These are phyloP conservation scores for Ophiostoma sp. DNA, from an alignment of 2,329 filamentous ascomycete species.

Conservation along the genomic window DNA sequence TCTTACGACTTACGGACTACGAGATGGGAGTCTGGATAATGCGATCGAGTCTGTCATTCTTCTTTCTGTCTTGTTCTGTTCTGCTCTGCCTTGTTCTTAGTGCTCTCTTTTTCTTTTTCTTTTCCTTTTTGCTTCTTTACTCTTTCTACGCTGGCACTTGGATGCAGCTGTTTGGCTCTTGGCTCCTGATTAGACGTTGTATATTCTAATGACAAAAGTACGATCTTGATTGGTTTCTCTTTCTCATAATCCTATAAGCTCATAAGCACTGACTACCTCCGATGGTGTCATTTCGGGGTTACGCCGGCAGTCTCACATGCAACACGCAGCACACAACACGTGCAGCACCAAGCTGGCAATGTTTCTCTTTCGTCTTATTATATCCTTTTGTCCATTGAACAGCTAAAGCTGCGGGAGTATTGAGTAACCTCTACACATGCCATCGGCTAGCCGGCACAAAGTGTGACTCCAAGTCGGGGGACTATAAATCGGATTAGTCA, in stretches of 20 bases:
- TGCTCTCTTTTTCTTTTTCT: neutral
- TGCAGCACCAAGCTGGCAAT: too few species aligned
- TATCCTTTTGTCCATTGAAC: too few species aligned
- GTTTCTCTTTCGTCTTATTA: too few species aligned
- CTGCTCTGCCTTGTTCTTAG: neutral
- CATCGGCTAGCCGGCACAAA: neutral
- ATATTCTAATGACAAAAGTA: constrained; percentile 3
- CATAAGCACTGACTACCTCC: too few species aligned
- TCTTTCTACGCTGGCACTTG: neutral
- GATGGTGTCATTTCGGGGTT: too few species aligned
- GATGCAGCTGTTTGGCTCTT: neutral
- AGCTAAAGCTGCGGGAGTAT: too few species aligned
- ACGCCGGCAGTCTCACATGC: too few species aligned
- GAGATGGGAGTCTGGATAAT: neutral
- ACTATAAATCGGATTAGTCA: neutral
- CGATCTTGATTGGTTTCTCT: neutral
- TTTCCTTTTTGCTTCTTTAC: neutral
- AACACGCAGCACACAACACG: too few species aligned
- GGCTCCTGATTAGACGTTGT: neutral
- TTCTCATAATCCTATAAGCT: too few species aligned
- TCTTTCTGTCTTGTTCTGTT: neutral
- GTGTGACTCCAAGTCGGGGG: neutral
- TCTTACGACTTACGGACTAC: neutral
- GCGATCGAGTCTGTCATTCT: neutral
- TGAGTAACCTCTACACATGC: neutral